phyloP scores from a whole-genome alignment of 768 basidiomycete species.

The Rubroboletus pulcherrimus region DNA sequence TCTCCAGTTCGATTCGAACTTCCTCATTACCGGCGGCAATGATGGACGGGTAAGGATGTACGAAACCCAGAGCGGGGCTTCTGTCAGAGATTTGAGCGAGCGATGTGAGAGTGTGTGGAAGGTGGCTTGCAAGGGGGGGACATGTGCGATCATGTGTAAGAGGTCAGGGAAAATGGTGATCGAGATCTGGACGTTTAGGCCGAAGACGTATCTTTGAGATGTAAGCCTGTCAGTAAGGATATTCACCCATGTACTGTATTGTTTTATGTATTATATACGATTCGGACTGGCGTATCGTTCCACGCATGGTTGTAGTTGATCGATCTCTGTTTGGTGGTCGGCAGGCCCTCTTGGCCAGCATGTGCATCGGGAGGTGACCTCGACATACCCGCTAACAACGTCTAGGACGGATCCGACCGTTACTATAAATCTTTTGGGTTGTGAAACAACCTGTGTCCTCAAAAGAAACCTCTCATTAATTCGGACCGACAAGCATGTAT shows the following conservation, averaged over 20 bases:
- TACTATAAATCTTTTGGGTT: not conserved
- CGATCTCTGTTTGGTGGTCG: not conserved
- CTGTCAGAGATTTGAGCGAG: conserved; percentile 75
- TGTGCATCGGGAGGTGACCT: not conserved
- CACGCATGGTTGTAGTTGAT: not conserved
- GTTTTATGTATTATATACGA: conserved; percentile 5
- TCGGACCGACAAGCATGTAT: conserved; percentile 4
- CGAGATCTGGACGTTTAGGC: conserved; percentile 79
- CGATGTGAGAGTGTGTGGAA: conserved; percentile 86
- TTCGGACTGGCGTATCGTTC: not conserved
- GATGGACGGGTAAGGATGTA: conserved; percentile 80
- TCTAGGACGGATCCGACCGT: not conserved
- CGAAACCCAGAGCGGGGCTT: conserved; percentile 57
- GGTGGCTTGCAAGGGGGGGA: conserved; percentile 67
- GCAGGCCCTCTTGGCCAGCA: not conserved
- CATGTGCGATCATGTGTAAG: conserved; percentile 78
- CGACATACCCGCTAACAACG: not conserved
- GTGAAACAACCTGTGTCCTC: not conserved
- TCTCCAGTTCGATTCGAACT: conserved; percentile 80
- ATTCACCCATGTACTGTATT: conserved; percentile 10
- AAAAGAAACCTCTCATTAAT: not conserved
- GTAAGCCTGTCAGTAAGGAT: not conserved
- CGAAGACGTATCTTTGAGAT: conserved; percentile 27
- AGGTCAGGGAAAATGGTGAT: conserved; percentile 78
- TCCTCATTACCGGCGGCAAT: conserved; percentile 81